Percentiles rank a stretch among this genome's conserved stretches.
phyloP scores from a whole-genome alignment of 1,139 yeast genomes.

The Candida sanyaensis region DNA sequence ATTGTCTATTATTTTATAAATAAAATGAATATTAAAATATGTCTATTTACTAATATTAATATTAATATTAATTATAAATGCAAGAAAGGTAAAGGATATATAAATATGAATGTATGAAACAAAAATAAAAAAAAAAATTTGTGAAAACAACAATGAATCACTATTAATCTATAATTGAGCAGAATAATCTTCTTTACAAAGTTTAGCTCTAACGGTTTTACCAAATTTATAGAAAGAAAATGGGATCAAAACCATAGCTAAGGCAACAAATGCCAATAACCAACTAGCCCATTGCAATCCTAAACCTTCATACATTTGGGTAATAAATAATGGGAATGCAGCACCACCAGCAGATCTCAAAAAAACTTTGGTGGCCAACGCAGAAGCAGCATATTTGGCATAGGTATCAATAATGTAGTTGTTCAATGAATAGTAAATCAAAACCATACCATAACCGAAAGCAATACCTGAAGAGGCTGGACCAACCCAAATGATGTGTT shows the following conservation, averaged over 20 bases:
- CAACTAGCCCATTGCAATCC: conserved; percentile 86
- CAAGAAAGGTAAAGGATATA: too few species aligned
- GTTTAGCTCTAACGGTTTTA: conserved; percentile 56
- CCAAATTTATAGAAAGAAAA: conserved; percentile 77
- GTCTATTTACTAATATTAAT: too few species aligned
- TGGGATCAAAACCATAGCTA: conserved; percentile 85
- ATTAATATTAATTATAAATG: too few species aligned
- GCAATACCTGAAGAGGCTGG: conserved; percentile 91
- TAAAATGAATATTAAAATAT: too few species aligned
- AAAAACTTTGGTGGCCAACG: conserved; percentile 87
- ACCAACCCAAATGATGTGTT: conserved; percentile 87
- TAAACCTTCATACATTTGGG: conserved; percentile 73
- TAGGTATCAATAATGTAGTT: conserved; percentile 89
- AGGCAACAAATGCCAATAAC: conserved; percentile 78
- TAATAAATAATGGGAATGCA: conserved; percentile 86
- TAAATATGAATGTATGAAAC: background rate
- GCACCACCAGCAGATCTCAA: conserved; percentile 88
- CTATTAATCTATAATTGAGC: background rate
- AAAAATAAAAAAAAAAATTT: background rate
- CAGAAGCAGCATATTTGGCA: conserved; percentile 86
- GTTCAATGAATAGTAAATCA: conserved; percentile 82
- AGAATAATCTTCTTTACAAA: conserved; percentile 65
- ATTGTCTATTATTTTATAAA: too few species aligned
- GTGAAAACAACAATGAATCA: too few species aligned
- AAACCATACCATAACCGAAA: conserved; percentile 90